Evolutionary conservation across 2,329 filamentous ascomycete species (phyloP), one percentile per base, ranked within the genome.

Genomic region (Phialophora macrospora): DNA sequence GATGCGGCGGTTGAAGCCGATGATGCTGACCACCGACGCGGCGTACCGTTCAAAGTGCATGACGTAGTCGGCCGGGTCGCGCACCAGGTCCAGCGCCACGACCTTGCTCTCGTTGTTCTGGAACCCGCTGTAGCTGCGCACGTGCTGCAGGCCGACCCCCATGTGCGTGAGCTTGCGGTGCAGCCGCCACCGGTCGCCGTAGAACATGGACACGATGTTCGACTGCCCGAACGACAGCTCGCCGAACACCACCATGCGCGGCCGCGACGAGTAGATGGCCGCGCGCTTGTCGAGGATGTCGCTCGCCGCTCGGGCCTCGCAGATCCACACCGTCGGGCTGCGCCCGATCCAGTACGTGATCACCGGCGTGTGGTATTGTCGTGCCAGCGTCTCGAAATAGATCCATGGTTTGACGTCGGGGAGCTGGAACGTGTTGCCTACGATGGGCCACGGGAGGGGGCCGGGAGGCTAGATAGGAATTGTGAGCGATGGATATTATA

Each of bases 81-180:
- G 60, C n/a, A 79, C 51, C 14, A 81, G 67, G 63, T 79, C 76
- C 20, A 73, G 78, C 0, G 84, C 84, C n/a, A 86, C 80, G 1
- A 85, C 74, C 51, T 80, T 81, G 72, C 83, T 86, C 75, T 87
- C 85, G 68, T 85, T 81, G 71, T 87, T 84, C 72, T 88, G 85
- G 65, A 87, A 82, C 3, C 75, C 72, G 1, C 82, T 80, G 68
- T 85, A 85, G 60, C 80, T 80, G 2, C 82, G 78, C 7, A 87
- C 84, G 17, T 84, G 81, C 77, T 87, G 85, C 61, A 85, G 68
- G 54, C 83, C 82, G 17, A 85, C 82, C 28, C 80, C 82, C 30
- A 81, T 75, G 68, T 85, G 83, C 62, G 84, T 85, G 60, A 85
- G 73, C 72, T 83, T 84, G 52, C 83, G 80, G 72, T 78, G 77